Conservation (phyloP, 139 green algal genomes). For the Spirogloea muscicola region DNA sequence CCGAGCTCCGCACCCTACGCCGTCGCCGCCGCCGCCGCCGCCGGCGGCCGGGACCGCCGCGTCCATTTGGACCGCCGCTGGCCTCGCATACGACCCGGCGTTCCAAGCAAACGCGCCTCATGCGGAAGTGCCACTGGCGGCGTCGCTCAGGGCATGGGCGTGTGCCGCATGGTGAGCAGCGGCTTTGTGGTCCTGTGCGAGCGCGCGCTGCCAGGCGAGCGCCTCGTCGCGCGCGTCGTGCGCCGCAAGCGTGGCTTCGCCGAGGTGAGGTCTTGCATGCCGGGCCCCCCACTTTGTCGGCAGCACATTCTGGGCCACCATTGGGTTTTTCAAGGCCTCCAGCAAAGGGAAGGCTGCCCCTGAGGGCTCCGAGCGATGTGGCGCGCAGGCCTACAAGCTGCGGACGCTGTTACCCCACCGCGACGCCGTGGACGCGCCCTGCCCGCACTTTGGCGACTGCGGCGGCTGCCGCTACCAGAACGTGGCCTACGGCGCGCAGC, state of each 20-base stretch:
- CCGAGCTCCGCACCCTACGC: no score
- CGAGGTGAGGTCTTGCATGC: constrained; percentile 15
- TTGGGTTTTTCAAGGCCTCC: no score
- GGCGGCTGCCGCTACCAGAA: constrained; percentile 79
- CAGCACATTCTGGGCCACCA: background rate
- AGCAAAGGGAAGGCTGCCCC: background rate
- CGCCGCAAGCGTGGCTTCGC: constrained; percentile 39
- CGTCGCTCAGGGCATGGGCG: constrained; percentile 8
- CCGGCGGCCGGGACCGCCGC: no score
- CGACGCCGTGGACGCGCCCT: constrained; percentile 53
- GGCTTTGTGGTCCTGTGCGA: constrained; percentile 66
- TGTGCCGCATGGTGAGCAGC: constrained; percentile 18
- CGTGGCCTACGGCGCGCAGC: constrained; percentile 69
- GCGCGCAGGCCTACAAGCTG: constrained; percentile 60
- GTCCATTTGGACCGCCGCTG: no score
- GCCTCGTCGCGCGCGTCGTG: constrained; percentile 53
- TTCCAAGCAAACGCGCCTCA: no score
- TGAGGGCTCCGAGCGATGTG: constrained; percentile 26
- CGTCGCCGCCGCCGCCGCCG: no score
- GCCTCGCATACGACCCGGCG: no score
- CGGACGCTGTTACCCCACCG: constrained; percentile 44
- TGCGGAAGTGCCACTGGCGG: background rate
- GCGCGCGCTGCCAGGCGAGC: constrained; percentile 69
- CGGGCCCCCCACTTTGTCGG: background rate
- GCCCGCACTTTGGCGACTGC: constrained; percentile 66